Evolutionary conservation across 2,329 filamentous ascomycete species (phyloP), one percentile per base, ranked within the genome.

Genomic region (Alternaria sp.): DNA sequence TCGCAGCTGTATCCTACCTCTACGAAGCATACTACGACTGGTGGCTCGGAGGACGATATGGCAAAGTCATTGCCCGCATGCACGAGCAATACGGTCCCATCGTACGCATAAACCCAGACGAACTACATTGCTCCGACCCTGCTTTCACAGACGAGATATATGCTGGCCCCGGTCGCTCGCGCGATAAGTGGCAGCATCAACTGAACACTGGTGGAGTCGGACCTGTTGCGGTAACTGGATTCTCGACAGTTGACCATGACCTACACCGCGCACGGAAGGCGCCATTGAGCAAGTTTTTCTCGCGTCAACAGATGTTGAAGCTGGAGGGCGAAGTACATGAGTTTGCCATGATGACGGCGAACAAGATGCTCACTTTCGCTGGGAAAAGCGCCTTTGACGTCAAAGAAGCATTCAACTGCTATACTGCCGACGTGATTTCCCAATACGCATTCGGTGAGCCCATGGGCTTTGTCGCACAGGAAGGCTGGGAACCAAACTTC

Each of bases 241-340:
- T 75, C 30, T 69, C 69, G 5, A 68, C 69, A 5, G 68, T 70
- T 9, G 65, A 65, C n/a, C 66, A 79, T 62, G 71, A 75, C 3
- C 54, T 77, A 18, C 78, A 80, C 62, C 74, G 73, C 18, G 44
- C 64, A 11, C 70, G 77, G 27, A 71, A 73, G 41, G 66, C 64
- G 5, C 71, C 78, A 2, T 55, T 80, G 14, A 74, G 70, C 56
- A 74, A 71, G 9, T 80, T 78, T 68, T 80, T 80, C 60, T 79
- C 76, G 10, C 72, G 65, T 43, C 68, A 70, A 46, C 70, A 73
- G 46, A 71, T 74, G 62, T 54, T 71, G 38, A 74, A 70, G 48
- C 54, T 76, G 30, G 65, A 72, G 50, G 59, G 63, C 60, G 67
- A 68, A 52, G 61, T 71, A 60, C 54, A 67, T 27, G 62, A 69